Base-by-base conservation (phyloP, 352 stramenopile genomes). In the Globisporangium okanoganense region DNA sequence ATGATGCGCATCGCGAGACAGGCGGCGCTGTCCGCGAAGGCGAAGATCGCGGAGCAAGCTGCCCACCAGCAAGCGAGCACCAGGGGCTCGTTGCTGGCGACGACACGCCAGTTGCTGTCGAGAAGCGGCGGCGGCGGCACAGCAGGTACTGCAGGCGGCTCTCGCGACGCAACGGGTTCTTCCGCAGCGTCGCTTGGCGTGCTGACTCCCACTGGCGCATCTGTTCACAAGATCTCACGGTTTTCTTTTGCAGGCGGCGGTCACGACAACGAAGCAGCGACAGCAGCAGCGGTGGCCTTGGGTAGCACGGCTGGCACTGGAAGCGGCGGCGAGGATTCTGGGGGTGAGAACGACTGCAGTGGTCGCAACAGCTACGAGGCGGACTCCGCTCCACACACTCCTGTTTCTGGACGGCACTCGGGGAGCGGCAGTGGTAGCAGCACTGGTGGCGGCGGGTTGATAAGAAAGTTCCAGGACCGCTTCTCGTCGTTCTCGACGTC, bases 1-100 rank as follows among this genome's bases (percentile, higher is more conserved):
- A 90, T 90, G 67, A 89, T 94, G 82, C 75, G 81, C 43, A 90
- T 94, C 60, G 85, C 85, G 0, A 82, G 85, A 40, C 79, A 94
- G 49, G 85, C 85, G 25, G 85, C 85, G 8, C 58, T 94, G 41
- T 92, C 82, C 0, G 85, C 85, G 9, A 90, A 92, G 45, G 85
- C 81, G 4, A 87, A 86, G 52, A 94, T 94, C 70, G 85, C 85
- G 6, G 81, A 94, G 45, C 79, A 92, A 47, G 76, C 79, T 27
- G 80, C 83, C 1, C 83, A 90, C 27, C 82, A 92, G 53, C 81
- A 91, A 44, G 74, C 76, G 31, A 83, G 61, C 41, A 75, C 75
- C 49, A 66, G 82, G 68, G 73, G 76, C 9, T 92, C 82, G 7
- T 69, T 90, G 36, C 77, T 92, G 31, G 82, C 78, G 22, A 90